phyloP scores from a whole-genome alignment of 2,329 filamentous ascomycete genomes.

The Mariannaea elegans region DNA sequence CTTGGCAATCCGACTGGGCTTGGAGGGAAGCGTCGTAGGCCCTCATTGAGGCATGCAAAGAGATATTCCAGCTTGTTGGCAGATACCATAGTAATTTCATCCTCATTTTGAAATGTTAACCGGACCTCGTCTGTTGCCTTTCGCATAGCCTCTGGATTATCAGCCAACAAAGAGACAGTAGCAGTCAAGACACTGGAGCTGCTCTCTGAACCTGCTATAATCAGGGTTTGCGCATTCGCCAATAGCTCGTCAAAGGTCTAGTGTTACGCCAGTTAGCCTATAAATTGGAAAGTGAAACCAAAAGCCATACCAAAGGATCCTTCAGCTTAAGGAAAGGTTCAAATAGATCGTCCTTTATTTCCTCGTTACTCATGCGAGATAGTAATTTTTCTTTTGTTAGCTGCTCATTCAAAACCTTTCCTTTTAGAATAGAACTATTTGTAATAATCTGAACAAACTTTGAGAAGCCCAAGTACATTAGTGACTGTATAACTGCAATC shows the following conservation, averaged over 20 bases:
- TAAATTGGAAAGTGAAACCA: neutral
- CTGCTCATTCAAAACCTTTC: neutral
- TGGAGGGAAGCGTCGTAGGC: slow-evolving; percentile 1
- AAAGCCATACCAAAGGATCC: neutral
- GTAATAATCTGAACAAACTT: neutral
- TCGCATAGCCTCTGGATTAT: neutral
- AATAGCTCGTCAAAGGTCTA: neutral
- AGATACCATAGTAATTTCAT: slow-evolving; percentile 1
- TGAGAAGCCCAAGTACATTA: neutral
- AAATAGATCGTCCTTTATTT: neutral
- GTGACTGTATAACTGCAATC: slow-evolving; percentile 13
- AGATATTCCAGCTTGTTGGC: neutral
- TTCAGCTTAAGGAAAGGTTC: neutral
- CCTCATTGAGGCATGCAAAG: neutral
- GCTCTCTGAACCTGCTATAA: slow-evolving; percentile 2
- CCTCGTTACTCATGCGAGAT: neutral
- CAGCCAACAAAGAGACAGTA: neutral
- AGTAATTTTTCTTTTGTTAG: neutral
- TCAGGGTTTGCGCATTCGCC: neutral
- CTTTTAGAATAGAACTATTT: neutral
- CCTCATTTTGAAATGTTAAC: neutral
- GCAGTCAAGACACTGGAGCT: neutral
- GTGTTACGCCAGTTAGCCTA: neutral
- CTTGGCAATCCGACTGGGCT: neutral
- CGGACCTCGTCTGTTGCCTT: slow-evolving; percentile 1